phyloP scores from a whole-genome alignment of 768 basidiomycete genomes.

The Hysterangium stoloniferum region DNA sequence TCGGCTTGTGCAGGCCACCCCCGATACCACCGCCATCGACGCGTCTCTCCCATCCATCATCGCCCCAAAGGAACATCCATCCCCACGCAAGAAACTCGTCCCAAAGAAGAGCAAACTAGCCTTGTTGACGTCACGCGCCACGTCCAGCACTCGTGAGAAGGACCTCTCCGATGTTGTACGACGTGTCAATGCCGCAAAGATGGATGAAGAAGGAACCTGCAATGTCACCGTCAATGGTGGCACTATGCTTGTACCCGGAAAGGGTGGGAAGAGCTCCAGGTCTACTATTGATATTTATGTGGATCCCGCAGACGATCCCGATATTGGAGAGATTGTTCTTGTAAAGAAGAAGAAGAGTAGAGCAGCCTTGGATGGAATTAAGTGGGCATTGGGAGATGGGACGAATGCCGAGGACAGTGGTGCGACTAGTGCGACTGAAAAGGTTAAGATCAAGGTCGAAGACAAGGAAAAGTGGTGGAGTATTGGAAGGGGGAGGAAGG shows the following conservation, averaged over 20 bases:
- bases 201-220: constrained; percentile 37
- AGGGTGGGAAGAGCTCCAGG: constrained; percentile 1
- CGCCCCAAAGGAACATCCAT: constrained; percentile 24
- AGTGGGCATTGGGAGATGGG: constrained; percentile 46
- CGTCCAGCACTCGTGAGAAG: constrained; percentile 21
- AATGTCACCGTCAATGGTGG: constrained; percentile 12
- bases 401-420: constrained; percentile 40
- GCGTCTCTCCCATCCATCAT: constrained; percentile 20
- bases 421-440: constrained; percentile 16
- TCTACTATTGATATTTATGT: constrained; percentile 53
- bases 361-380: constrained; percentile 46
- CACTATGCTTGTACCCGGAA: neutral
- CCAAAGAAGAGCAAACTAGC: constrained; percentile 67
- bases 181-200: constrained; percentile 27
- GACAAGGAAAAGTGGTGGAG: constrained; percentile 70
- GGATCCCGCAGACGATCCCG: constrained; percentile 56
- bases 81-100: constrained; percentile 42
- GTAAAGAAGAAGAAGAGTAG: constrained; percentile 74
- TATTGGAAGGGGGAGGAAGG: constrained; percentile 61
- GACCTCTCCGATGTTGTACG: constrained; percentile 59
- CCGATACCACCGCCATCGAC: constrained; percentile 31
- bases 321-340: constrained; percentile 60
- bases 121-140: constrained; percentile 26
- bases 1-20: constrained; percentile 60
- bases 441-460: constrained; percentile 25